Percentiles rank a stretch among this genome's conserved stretches.
Conservation (phyloP, 495 filamentous ascomycete genomes). For the Tricharina praecox region DNA sequence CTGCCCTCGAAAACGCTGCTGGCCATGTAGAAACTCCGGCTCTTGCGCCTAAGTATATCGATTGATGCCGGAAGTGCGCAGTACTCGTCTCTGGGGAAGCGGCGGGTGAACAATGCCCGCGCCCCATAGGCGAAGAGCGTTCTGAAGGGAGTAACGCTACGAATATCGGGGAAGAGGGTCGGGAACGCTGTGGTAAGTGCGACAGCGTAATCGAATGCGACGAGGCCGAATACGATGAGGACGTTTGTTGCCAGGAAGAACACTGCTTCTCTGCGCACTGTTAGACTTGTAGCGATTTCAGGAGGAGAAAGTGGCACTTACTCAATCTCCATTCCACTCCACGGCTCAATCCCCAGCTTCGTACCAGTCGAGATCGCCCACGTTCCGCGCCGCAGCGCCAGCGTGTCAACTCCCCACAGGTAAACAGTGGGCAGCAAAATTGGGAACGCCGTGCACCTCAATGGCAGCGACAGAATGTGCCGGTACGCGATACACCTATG, state of each 20-base stretch:
- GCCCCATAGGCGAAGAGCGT: background rate
- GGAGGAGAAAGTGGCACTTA: background rate
- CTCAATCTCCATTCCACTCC: conserved; percentile 48
- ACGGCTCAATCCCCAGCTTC: conserved; percentile 40
- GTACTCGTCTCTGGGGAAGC: conserved; percentile 36
- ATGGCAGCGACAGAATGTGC: conserved; percentile 40
- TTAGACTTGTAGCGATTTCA: background rate
- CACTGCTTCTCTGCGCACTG: conserved; percentile 32
- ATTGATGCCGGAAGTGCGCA: conserved; percentile 36
- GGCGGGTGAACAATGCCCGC: conserved; percentile 31
- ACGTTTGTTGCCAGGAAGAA: conserved; percentile 53
- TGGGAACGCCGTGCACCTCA: conserved; percentile 35
- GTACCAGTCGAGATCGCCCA: conserved; percentile 49
- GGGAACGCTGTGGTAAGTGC: conserved; percentile 42
- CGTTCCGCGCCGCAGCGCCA: conserved; percentile 43
- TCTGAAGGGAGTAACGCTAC: conserved; percentile 1
- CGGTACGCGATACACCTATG: conserved; percentile 34
- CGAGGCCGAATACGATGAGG: conserved; percentile 46
- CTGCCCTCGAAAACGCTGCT: conserved; percentile 45
- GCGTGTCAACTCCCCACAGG: conserved; percentile 48
- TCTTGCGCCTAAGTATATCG: conserved; percentile 37
- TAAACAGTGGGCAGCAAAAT: conserved; percentile 46
- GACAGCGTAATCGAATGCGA: conserved; percentile 45
- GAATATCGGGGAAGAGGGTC: conserved; percentile 32
- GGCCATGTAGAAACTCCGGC: conserved; percentile 52